These are phyloP conservation scores for Cetraspora pellucida DNA, from an alignment of 192 early-diverging fungal genomes.

Conservation along the genomic window DNA sequence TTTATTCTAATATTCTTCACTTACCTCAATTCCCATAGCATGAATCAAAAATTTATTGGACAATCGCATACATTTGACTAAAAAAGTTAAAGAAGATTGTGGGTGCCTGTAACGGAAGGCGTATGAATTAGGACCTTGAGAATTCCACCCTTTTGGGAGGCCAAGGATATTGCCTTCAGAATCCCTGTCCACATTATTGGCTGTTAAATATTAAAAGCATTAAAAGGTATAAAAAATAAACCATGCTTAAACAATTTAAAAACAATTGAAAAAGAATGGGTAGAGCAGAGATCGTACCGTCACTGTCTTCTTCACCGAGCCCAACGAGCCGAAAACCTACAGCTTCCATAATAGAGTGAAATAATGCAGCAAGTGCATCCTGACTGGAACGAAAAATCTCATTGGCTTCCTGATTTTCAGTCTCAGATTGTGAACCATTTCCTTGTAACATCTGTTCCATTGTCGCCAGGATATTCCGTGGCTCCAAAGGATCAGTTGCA, in stretches of 20 bases:
- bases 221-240: background rate
- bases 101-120: constrained; percentile 67
- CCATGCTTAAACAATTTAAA: background rate
- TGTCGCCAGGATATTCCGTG: no score
- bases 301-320: constrained; percentile 58
- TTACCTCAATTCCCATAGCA: constrained; percentile 67
- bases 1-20: no score
- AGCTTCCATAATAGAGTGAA: constrained; percentile 62
- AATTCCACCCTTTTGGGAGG: constrained; percentile 59
- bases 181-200: constrained; percentile 28
- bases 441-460: no score
- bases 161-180: constrained; percentile 43
- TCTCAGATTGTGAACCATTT: background rate
- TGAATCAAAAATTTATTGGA: constrained; percentile 65
- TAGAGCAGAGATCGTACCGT: constrained; percentile 23
- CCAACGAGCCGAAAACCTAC: constrained; percentile 67
- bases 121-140: constrained; percentile 56
- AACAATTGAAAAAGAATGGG: background rate
- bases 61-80: constrained; percentile 69
- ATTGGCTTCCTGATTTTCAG: background rate
- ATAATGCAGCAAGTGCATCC: constrained; percentile 53
- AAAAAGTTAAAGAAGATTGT: constrained; percentile 66
- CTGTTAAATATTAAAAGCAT: background rate
- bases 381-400: constrained; percentile 40
- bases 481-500: no score